Percentiles rank a stretch among this genome's conserved stretches.
Evolutionary conservation across 345 rosid species (phyloP).

Genomic region (Litchi chinensis): DNA sequence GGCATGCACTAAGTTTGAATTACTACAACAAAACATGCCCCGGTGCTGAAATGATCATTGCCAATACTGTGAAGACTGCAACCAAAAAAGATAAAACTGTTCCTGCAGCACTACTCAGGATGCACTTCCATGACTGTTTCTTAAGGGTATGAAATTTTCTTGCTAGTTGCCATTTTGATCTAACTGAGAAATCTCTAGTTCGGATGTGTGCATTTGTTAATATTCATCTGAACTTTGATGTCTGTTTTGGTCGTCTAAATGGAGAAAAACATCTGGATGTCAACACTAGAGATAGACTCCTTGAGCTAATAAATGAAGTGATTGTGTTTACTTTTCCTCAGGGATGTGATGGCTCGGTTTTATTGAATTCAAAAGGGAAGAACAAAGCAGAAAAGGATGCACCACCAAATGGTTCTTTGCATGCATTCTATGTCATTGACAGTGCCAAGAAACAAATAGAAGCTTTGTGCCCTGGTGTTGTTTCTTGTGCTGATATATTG

Average conservation of each 20-base stretch:
- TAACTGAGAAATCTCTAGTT: not conserved
- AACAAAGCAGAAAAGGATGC: slow-evolving; percentile 53
- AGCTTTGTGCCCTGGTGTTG: slow-evolving; percentile 43
- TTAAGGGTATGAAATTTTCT: slow-evolving; percentile 34
- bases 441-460: slow-evolving; percentile 46
- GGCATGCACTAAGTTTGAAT: slow-evolving; percentile 41
- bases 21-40: slow-evolving; percentile 53
- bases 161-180: not conserved
- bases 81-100: slow-evolving; percentile 39
- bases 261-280: not conserved
- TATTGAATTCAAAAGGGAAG: slow-evolving; percentile 38
- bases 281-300: not conserved
- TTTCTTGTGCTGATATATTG: slow-evolving; percentile 54
- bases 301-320: not conserved
- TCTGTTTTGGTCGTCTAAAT: not conserved
- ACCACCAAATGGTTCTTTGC: slow-evolving; percentile 44
- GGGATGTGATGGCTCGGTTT: slow-evolving; percentile 53
- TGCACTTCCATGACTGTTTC: slow-evolving; percentile 61
- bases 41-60: slow-evolving; percentile 30
- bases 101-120: slow-evolving; percentile 48
- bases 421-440: slow-evolving; percentile 51
- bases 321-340: slow-evolving; percentile 10
- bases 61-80: slow-evolving; percentile 36
- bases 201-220: not conserved
- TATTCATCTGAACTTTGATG: not conserved